A percentile compares a stretch with the other conserved stretches of the same genome.
These are phyloP conservation scores for Mycena metata DNA, from an alignment of 768 basidiomycete genomes.

Conservation along the genomic window DNA sequence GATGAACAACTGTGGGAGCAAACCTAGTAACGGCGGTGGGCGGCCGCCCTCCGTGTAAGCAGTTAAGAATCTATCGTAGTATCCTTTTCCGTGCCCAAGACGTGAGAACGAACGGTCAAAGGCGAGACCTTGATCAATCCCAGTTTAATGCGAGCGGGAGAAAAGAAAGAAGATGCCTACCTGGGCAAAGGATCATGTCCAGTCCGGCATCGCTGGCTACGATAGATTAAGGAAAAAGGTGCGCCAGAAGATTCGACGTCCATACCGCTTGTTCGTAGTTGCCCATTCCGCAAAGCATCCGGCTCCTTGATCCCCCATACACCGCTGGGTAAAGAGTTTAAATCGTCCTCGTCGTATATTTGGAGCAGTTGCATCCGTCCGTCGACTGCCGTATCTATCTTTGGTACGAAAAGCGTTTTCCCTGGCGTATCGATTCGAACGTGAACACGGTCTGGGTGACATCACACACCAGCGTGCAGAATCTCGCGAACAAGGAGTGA, in stretches of 20 bases:
- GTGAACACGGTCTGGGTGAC: neutral
- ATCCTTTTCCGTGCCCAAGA: constrained; percentile 87
- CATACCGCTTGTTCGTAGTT: constrained; percentile 67
- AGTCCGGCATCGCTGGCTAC: constrained; percentile 57
- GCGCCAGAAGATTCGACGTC: constrained; percentile 29
- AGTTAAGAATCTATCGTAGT: constrained; percentile 82
- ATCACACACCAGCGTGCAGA: constrained; percentile 65
- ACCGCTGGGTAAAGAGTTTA: constrained; percentile 68
- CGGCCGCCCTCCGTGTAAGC: constrained; percentile 61
- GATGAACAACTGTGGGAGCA: constrained; percentile 2
- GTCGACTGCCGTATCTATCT: constrained; percentile 59
- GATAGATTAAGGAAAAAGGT: constrained; percentile 18
- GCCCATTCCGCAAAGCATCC: constrained; percentile 55
- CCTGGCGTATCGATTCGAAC: constrained; percentile 52
- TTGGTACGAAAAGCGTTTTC: constrained; percentile 80
- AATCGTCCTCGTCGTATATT: constrained; percentile 71
- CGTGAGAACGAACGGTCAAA: constrained; percentile 79
- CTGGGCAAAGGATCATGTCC: constrained; percentile 79
- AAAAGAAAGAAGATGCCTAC: constrained; percentile 47
- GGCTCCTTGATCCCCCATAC: constrained; percentile 87
- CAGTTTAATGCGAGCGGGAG: no score
- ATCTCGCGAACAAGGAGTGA: constrained; percentile 63
- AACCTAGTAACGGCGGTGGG: constrained; percentile 68
- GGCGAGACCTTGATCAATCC: constrained; percentile 67
- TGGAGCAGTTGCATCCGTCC: constrained; percentile 76